phyloP scores from a whole-genome alignment of 1,139 yeast genomes.

The Saccharomyces uvarum region DNA sequence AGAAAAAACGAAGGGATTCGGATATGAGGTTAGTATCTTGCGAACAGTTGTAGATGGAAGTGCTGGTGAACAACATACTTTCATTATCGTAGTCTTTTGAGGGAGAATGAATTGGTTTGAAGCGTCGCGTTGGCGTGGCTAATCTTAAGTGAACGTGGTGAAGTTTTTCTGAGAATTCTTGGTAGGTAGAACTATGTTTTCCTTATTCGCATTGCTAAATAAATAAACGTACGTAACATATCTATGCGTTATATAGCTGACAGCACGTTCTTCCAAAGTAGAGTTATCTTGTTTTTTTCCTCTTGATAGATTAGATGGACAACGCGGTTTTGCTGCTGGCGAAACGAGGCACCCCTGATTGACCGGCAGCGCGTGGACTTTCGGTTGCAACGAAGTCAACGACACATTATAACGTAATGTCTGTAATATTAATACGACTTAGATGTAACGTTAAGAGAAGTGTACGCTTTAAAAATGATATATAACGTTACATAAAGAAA shows the following conservation, averaged over 20 bases:
- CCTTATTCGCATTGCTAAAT: neutral
- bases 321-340: neutral
- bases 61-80: neutral
- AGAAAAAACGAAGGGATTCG: constrained; percentile 3
- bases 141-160: neutral
- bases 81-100: neutral
- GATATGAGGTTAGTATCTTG: neutral
- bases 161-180: neutral
- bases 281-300: neutral
- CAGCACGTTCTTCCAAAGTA: neutral
- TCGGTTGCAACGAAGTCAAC: neutral
- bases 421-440: neutral
- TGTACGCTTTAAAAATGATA: neutral
- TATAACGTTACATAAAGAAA: neutral
- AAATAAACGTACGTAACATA: neutral
- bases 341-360: neutral
- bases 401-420: neutral
- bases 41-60: neutral
- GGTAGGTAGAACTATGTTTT: neutral
- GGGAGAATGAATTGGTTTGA: neutral
- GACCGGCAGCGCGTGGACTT: neutral
- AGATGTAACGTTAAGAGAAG: neutral
- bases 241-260: neutral
- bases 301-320: neutral
- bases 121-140: neutral